phyloP scores from a whole-genome alignment of 2,329 filamentous ascomycete species.

The Hortaea werneckii region DNA sequence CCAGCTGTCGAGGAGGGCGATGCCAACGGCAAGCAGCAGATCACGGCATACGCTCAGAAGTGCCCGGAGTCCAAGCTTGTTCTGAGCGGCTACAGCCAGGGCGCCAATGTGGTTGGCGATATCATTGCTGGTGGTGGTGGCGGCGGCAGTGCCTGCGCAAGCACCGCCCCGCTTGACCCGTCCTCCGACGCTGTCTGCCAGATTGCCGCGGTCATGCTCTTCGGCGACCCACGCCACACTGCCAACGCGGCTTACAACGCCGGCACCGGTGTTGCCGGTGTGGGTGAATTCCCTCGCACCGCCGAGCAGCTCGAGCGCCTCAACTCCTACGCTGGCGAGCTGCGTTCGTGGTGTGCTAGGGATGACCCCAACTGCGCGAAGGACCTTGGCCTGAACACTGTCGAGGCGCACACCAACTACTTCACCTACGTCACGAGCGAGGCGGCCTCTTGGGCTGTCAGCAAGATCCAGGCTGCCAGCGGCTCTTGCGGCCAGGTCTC shows the following conservation, averaged over 20 bases:
- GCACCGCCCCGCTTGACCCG: constrained; percentile 18
- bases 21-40: constrained; percentile 27
- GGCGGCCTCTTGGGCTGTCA: constrained; percentile 17
- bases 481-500: background rate
- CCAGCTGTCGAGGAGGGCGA: constrained; percentile 29
- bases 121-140: constrained; percentile 25
- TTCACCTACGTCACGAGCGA: constrained; percentile 24
- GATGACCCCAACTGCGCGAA: constrained; percentile 32
- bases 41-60: constrained; percentile 29
- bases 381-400: constrained; percentile 20
- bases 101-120: constrained; percentile 26
- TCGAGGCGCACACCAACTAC: constrained; percentile 29
- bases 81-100: constrained; percentile 35
- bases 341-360: constrained; percentile 28
- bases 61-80: constrained; percentile 34
- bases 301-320: constrained; percentile 19
- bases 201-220: constrained; percentile 16
- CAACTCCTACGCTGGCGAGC: constrained; percentile 19
- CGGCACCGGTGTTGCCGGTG: constrained; percentile 13
- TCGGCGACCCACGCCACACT: constrained; percentile 22
- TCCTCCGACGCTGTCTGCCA: constrained; percentile 6
- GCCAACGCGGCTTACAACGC: constrained; percentile 21
- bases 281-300: constrained; percentile 23
- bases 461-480: constrained; percentile 6
- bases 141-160: constrained; percentile 14